phyloP scores from a whole-genome alignment of 1,284 basidiomycete species.

The Heterobasidion parviporum region DNA sequence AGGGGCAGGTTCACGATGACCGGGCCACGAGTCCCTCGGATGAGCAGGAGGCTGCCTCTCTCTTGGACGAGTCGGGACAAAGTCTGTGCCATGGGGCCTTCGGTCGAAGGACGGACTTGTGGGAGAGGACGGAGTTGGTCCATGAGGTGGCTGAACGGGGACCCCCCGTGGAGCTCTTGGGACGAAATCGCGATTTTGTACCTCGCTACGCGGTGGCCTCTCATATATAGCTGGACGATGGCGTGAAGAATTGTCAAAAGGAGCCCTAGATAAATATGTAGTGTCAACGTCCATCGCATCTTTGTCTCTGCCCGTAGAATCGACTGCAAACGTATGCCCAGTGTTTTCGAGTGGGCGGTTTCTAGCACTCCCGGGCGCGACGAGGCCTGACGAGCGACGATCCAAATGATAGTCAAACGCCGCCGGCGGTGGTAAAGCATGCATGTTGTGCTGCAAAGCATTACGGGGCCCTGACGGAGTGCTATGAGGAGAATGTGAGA shows the following conservation, averaged over 20 bases:
- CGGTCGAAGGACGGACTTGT: not conserved
- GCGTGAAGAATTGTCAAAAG: conserved; percentile 6
- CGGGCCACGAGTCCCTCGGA: not conserved
- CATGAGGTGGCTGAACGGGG: not conserved
- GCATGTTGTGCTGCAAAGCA: not conserved
- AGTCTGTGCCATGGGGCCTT: not conserved
- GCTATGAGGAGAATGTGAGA: not conserved
- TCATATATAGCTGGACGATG: conserved; percentile 7
- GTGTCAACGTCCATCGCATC: conserved; percentile 22
- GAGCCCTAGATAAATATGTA: conserved; percentile 7
- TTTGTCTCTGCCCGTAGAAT: conserved; percentile 3
- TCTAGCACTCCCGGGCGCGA: not conserved
- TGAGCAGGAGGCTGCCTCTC: not conserved
- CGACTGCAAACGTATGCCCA: conserved; percentile 3
- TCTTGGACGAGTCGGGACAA: not conserved
- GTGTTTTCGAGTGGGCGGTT: conserved; percentile 1
- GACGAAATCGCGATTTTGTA: conserved; percentile 13
- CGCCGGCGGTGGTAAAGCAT: not conserved
- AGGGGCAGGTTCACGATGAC: not conserved
- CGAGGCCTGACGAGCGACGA: not conserved
- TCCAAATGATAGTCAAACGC: not conserved
- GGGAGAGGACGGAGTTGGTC: not conserved
- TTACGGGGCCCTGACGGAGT: conserved; percentile 3
- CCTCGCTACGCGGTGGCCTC: conserved; percentile 9
- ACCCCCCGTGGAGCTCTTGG: not conserved